Conservation (phyloP, 2,329 filamentous ascomycete species). For the Sporothrix brasiliensis region DNA sequence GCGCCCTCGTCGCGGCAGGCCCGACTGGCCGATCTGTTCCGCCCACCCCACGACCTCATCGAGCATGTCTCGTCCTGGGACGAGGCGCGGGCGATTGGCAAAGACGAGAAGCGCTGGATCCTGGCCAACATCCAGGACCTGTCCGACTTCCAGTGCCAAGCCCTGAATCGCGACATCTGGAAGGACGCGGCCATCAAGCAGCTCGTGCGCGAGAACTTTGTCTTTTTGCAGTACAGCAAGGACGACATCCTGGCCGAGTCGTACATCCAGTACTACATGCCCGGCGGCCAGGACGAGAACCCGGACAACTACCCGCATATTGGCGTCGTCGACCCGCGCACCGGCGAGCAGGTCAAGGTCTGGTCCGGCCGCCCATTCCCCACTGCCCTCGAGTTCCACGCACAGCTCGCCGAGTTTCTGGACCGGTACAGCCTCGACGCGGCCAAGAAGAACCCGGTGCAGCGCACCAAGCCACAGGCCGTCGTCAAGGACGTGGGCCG, state of each 20-base stretch:
- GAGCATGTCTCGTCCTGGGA: conserved; percentile 70
- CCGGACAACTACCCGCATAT: conserved; percentile 94
- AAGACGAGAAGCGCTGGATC: conserved; percentile 89
- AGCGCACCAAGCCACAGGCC: conserved; percentile 71
- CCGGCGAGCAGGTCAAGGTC: conserved; percentile 94
- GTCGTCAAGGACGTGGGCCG: conserved; percentile 72
- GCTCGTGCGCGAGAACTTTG: conserved; percentile 87
- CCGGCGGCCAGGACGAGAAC: conserved; percentile 68
- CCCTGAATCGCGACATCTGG: conserved; percentile 93
- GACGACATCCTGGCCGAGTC: conserved; percentile 75
- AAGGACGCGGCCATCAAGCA: conserved; percentile 78
- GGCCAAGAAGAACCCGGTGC: conserved; percentile 90
- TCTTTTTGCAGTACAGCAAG: conserved; percentile 94
- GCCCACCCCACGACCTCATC: conserved; percentile 91
- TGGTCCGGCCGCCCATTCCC: conserved; percentile 88
- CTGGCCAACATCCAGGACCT: conserved; percentile 94
- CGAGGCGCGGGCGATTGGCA: conserved; percentile 79
- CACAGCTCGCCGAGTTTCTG: conserved; percentile 93
- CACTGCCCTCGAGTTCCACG: conserved; percentile 73
- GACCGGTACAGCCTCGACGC: conserved; percentile 89
- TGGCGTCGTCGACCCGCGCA: conserved; percentile 91
- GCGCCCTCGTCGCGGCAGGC: conserved; percentile 30
- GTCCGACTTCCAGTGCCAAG: conserved; percentile 91
- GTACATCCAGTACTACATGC: conserved; percentile 90
- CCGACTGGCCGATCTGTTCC: conserved; percentile 86